phyloP scores from a whole-genome alignment of 2,329 filamentous ascomycete species.

The Karstenula rhodostoma region DNA sequence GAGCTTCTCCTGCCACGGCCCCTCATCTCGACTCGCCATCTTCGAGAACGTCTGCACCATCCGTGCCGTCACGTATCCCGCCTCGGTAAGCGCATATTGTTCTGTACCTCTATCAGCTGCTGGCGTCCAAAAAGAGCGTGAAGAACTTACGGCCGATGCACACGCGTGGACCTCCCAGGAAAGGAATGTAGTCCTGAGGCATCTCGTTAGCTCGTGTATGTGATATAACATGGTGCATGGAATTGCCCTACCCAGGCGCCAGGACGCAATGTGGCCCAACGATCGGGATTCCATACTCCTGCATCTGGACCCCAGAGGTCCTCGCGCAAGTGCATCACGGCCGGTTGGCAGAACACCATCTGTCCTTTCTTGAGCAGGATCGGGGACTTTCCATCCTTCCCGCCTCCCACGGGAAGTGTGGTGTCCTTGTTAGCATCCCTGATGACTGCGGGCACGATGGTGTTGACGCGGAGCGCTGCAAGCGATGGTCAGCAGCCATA shows the following conservation, averaged over 20 bases:
- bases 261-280: conserved; percentile 21
- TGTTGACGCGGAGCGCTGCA: neutral
- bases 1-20: conserved; percentile 40
- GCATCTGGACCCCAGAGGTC: conserved; percentile 53
- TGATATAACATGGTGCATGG: conserved; percentile 56
- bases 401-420: conserved; percentile 59
- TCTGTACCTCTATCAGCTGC: conserved; percentile 12
- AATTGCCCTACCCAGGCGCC: conserved; percentile 59
- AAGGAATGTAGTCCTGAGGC: conserved; percentile 49
- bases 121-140: conserved; percentile 43
- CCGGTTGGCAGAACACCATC: conserved; percentile 49
- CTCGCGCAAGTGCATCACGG: conserved; percentile 60
- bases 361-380: conserved; percentile 60
- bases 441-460: neutral
- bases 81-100: conserved; percentile 48
- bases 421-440: conserved; percentile 48
- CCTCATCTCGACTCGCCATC: conserved; percentile 41
- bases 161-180: conserved; percentile 46
- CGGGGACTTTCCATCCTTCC: conserved; percentile 57
- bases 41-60: conserved; percentile 42
- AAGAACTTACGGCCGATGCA: conserved; percentile 7
- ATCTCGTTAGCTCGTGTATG: conserved; percentile 29
- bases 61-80: conserved; percentile 44
- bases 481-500: neutral
- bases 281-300: neutral